phyloP scores from a whole-genome alignment of 2,329 filamentous ascomycete species.

The Penicillium thymicola region DNA sequence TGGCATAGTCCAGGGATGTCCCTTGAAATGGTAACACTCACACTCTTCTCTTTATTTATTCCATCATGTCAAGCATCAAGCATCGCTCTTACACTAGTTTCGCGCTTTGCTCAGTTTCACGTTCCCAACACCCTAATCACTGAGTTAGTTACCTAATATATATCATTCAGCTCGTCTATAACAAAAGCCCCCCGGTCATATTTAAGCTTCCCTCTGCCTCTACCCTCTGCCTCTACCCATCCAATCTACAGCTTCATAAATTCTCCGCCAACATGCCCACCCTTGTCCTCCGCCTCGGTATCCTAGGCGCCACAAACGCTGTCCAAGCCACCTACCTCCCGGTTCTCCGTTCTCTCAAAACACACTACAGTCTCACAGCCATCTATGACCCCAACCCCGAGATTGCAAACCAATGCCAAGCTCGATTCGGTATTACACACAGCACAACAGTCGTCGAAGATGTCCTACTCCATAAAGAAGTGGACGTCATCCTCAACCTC shows the following conservation, averaged over 20 bases:
- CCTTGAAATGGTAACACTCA: background rate
- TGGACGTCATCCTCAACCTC: slow-evolving; percentile 51
- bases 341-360: slow-evolving; percentile 43
- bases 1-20: background rate
- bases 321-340: slow-evolving; percentile 55
- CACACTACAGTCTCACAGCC: slow-evolving; percentile 46
- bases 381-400: slow-evolving; percentile 46
- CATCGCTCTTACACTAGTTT: background rate
- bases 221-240: too few relatives aligned
- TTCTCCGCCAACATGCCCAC: slow-evolving; percentile 17
- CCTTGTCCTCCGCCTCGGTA: slow-evolving; percentile 31
- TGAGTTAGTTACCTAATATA: background rate
- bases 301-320: slow-evolving; percentile 43
- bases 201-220: background rate
- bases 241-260: background rate
- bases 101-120: background rate
- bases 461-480: slow-evolving; percentile 48
- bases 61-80: background rate
- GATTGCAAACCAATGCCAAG: slow-evolving; percentile 4
- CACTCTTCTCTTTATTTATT: background rate
- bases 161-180: background rate
- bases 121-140: background rate
- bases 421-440: slow-evolving; percentile 20
- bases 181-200: background rate
- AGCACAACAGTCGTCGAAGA: slow-evolving; percentile 41